These are phyloP conservation scores for Polyporus arcularius DNA, from an alignment of 768 basidiomycete genomes.

Conservation along the genomic window DNA sequence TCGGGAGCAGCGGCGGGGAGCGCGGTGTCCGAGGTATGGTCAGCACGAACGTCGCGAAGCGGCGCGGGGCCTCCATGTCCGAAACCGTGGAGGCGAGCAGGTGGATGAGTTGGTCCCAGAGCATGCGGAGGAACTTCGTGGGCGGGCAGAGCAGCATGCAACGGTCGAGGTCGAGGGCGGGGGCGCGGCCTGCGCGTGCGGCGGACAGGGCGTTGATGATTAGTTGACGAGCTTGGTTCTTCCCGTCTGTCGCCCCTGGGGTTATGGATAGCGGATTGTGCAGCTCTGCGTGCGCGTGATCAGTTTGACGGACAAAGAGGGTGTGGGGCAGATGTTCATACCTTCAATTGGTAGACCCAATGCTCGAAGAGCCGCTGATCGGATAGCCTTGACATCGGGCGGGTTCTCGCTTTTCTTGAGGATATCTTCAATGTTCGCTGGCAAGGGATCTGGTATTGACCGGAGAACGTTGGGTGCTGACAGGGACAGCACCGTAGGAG, in stretches of 20 bases:
- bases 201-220: constrained; percentile 57
- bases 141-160: constrained; percentile 62
- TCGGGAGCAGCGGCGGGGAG: constrained; percentile 66
- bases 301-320: not conserved
- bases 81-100: constrained; percentile 50
- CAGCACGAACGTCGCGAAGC: constrained; percentile 69
- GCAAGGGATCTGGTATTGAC: constrained; percentile 37
- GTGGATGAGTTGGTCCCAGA: constrained; percentile 67
- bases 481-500: constrained; percentile 63
- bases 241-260: constrained; percentile 29
- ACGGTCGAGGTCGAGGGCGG: constrained; percentile 64
- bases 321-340: not conserved
- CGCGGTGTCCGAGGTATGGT: constrained; percentile 56
- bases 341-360: constrained; percentile 33
- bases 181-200: constrained; percentile 63
- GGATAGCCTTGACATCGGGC: constrained; percentile 33
- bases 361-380: constrained; percentile 41
- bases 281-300: not conserved
- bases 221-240: constrained; percentile 56
- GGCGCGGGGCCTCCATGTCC: constrained; percentile 61
- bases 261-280: not conserved
- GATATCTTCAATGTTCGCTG: constrained; percentile 27
- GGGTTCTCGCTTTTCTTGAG: constrained; percentile 16
- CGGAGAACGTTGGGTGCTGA: constrained; percentile 59
- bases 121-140: constrained; percentile 58